Evolutionary conservation across 306 rosid species (phyloP).

Genomic region (Vigna radiata): DNA sequence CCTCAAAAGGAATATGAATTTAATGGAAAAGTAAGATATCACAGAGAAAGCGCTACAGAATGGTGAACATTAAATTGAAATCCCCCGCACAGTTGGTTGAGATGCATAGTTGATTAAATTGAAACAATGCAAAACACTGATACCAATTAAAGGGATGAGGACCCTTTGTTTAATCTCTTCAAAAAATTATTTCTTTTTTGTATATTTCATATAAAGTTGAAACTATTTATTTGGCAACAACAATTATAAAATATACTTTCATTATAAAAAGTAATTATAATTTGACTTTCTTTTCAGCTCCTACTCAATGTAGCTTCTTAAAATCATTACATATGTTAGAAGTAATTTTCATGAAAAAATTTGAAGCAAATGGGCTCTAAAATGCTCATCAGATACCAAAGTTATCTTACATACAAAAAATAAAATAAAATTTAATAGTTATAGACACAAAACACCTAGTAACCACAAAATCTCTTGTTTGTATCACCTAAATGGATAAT

Average conservation of each 20-base stretch:
- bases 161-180: not conserved
- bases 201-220: not conserved
- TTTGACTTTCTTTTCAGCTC: not conserved
- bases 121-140: constrained; percentile 11
- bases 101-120: not conserved
- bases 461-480: constrained; percentile 27
- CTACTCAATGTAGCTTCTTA: not conserved
- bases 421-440: not conserved
- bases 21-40: constrained; percentile 2
- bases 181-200: not conserved
- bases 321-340: not conserved
- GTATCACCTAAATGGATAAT: constrained; percentile 31
- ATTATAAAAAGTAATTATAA: not conserved
- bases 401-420: constrained; percentile 13
- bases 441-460: constrained; percentile 12
- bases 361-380: not conserved
- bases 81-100: constrained; percentile 15
- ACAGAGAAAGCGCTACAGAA: constrained; percentile 7
- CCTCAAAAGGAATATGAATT: constrained; percentile 18
- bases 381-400: constrained; percentile 21
- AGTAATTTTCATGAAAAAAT: not conserved
- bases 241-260: not conserved
- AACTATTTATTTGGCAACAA: not conserved
- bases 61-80: not conserved
- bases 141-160: constrained; percentile 10